Base-by-base conservation (phyloP, 495 filamentous ascomycete genomes). In the Penicillium nucicola region DNA sequence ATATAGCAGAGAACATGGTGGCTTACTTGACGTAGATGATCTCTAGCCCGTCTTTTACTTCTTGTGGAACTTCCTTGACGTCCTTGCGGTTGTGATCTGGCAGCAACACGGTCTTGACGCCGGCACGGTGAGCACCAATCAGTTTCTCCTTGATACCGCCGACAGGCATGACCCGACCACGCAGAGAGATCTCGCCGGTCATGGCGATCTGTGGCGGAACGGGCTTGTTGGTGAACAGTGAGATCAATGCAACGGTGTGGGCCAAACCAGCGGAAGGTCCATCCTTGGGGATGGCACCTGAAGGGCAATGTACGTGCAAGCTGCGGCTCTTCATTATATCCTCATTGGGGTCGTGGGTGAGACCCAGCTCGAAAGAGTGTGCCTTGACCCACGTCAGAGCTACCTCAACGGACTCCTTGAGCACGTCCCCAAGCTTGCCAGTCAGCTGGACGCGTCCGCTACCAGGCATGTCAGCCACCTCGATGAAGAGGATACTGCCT, bases 61-160 rank as follows among this genome's bases (percentile, higher is more conserved):
- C 93, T 61, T 86, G 76, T 3, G 95, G 93, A 18, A 97, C 76
- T 62, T 97, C 92, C 71, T 87, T 89, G 52, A 88, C 87, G 64
- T 99, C 95, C 71, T 97, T 97, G 56, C 85, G 80, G 66, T 99
- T 99, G 53, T 86, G 82, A 34, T 85, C 79, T 25, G 93, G 93
- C 28, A 99, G 75, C 46, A 99, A 72, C 28, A 97, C 93, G 33
- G 87, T 93, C 77, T 93, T 95, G 43, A 99, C 93, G 19, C 93
- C 93, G 15, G 93, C 95, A 52, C 92, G 84, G 55, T 92, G 70
- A 22, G 93, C 95, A 11, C 93, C 93, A 63, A 99, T 97, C 23
- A 97, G 75, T 67, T 99, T 99, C 82, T 99, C 93, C 77, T 97
- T 96, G 71, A 97, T 97, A 18, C 95, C 93, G 17, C 93, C 93